A percentile compares a stretch with the other conserved stretches of the same genome.
phyloP scores from a whole-genome alignment of 176 grass and related monocot species.

The Oryza brachyantha region DNA sequence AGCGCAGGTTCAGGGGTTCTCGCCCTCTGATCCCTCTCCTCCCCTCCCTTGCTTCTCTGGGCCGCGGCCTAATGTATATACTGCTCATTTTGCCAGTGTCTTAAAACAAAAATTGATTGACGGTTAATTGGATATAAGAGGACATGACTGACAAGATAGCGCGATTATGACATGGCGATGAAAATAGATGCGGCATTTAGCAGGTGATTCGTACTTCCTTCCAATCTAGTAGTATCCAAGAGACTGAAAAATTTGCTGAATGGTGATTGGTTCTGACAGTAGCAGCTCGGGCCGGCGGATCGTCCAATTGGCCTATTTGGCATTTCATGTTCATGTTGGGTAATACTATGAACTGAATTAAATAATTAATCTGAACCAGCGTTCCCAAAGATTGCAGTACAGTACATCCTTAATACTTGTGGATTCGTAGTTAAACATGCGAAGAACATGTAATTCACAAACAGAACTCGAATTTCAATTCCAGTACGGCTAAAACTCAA shows the following conservation, averaged over 20 bases:
- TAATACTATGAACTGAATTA: background rate
- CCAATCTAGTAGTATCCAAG: background rate
- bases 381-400: background rate
- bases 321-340: background rate
- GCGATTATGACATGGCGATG: background rate
- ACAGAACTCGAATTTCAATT: background rate
- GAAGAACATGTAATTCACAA: background rate
- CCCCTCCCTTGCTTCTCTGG: too few relatives aligned
- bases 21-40: too few relatives aligned
- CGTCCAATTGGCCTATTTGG: background rate
- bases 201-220: background rate
- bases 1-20: too few relatives aligned
- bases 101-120: too few relatives aligned
- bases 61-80: too few relatives aligned
- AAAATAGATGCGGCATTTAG: constrained; percentile 15
- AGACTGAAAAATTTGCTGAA: background rate
- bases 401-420: background rate
- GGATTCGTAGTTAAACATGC: background rate
- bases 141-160: background rate
- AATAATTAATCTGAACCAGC: background rate
- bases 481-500: background rate
- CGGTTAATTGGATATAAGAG: background rate
- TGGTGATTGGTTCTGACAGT: background rate
- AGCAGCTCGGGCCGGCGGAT: background rate
- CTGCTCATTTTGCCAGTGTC: too few relatives aligned